Evolutionary conservation across 2,329 filamentous ascomycete species (phyloP).

Genomic region (Colletotrichum acutatum): DNA sequence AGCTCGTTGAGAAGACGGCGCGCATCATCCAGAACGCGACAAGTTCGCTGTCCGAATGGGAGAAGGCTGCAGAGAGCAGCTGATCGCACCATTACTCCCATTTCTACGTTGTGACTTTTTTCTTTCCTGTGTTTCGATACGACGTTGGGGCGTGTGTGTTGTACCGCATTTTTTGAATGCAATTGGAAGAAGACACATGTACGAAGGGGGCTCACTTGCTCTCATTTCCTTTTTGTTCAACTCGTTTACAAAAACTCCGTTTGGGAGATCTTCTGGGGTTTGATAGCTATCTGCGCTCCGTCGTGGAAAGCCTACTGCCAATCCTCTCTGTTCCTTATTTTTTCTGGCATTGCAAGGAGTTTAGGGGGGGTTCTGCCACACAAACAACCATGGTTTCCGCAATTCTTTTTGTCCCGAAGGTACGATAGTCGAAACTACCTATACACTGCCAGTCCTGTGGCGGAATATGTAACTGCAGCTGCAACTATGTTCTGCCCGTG

Average conservation of each 20-base stretch:
- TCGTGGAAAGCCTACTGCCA: not conserved
- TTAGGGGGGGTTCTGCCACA: not conserved
- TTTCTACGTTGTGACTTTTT: not conserved
- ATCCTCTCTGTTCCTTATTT: not conserved
- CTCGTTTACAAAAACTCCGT: not conserved
- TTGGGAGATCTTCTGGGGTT: not conserved
- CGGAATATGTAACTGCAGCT: not conserved
- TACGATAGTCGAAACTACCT: too few species aligned
- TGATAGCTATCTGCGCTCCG: not conserved
- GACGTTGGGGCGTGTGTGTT: not conserved
- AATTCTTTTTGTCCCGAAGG: not conserved
- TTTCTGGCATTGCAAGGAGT: constrained; percentile 34
- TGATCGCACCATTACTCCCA: not conserved
- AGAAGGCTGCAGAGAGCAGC: constrained; percentile 17
- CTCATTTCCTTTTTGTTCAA: not conserved
- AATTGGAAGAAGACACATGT: not conserved
- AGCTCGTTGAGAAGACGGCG: constrained; percentile 78
- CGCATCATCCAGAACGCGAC: constrained; percentile 73
- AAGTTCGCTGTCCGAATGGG: constrained; percentile 40
- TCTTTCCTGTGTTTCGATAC: not conserved
- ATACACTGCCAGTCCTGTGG: too few species aligned
- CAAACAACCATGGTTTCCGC: too few species aligned
- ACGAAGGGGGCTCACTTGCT: not conserved
- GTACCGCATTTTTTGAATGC: not conserved
- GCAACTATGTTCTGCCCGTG: too few species aligned